A percentile compares a stretch with the other conserved stretches of the same genome.
Conservation (phyloP, 768 basidiomycete genomes). For the Trametes elegans region DNA sequence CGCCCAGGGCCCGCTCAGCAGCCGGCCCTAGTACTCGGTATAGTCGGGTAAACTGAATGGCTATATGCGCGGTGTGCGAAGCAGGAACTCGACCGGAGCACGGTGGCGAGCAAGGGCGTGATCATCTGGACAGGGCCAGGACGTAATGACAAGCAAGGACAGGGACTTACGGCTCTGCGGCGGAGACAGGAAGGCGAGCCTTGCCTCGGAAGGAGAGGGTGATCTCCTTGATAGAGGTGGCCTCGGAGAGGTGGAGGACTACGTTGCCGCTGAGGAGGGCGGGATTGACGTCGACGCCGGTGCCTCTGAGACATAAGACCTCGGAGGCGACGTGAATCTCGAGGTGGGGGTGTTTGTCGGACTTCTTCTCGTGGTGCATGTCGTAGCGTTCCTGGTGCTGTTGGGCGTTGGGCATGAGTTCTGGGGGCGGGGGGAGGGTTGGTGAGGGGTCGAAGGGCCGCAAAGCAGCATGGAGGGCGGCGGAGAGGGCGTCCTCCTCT, state of each 20-base stretch:
- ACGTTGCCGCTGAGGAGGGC: constrained; percentile 79
- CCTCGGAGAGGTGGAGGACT: constrained; percentile 73
- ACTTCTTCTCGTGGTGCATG: constrained; percentile 36
- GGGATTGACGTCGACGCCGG: constrained; percentile 82
- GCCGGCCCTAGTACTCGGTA: too few relatives aligned
- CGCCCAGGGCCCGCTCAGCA: too few relatives aligned
- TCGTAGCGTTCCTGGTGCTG: constrained; percentile 31
- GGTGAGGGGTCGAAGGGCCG: constrained; percentile 26
- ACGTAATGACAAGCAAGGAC: constrained; percentile 15
- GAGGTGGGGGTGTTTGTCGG: constrained; percentile 51
- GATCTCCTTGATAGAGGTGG: constrained; percentile 81
- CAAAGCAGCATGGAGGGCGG: constrained; percentile 40
- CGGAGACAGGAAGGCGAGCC: constrained; percentile 61
- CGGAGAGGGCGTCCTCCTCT: constrained; percentile 35
- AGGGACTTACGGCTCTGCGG: constrained; percentile 57
- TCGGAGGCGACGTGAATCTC: constrained; percentile 78
- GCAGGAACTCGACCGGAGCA: neutral
- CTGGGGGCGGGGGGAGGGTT: constrained; percentile 18
- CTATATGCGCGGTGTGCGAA: neutral
- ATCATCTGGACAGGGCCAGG: constrained; percentile 5
- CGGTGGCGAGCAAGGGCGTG: neutral
- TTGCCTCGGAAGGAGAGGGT: constrained; percentile 85
- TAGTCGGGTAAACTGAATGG: too few relatives aligned
- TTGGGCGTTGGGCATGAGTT: constrained; percentile 5
- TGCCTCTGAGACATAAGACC: constrained; percentile 69